These are phyloP conservation scores for Boletus sp. DNA, from an alignment of 768 basidiomycete species.

Conservation along the genomic window DNA sequence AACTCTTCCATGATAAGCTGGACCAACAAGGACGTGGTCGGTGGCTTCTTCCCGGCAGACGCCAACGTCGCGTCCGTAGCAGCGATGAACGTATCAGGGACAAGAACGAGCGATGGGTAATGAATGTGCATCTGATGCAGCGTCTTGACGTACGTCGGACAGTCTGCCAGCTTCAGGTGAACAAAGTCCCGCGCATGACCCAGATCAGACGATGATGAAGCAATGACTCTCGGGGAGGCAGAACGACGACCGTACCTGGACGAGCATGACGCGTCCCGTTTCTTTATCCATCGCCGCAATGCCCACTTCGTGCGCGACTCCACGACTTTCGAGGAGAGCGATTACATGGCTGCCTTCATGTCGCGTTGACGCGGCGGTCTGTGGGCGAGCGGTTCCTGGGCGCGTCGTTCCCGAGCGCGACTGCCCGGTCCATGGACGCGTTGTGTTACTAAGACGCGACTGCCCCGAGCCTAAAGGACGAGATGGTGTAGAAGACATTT, in stretches of 20 bases:
- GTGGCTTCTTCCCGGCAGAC: slow-evolving; percentile 43
- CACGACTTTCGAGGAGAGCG: slow-evolving; percentile 74
- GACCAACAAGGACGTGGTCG: slow-evolving; percentile 60
- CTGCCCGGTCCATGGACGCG: slow-evolving; percentile 54
- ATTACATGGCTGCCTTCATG: slow-evolving; percentile 63
- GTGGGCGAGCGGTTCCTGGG: slow-evolving; percentile 50
- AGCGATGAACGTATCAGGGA: slow-evolving; percentile 80
- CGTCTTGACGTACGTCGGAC: slow-evolving; percentile 86
- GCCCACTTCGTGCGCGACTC: slow-evolving; percentile 80
- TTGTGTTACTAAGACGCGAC: slow-evolving; percentile 13
- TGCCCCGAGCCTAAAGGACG: slow-evolving; percentile 12
- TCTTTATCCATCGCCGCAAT: slow-evolving; percentile 83
- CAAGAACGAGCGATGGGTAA: slow-evolving; percentile 64
- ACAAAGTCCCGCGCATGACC: background rate
- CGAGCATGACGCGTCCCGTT: slow-evolving; percentile 70
- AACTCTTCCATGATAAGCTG: slow-evolving; percentile 76
- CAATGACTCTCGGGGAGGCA: background rate
- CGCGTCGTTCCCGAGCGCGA: slow-evolving; percentile 49
- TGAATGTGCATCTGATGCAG: slow-evolving; percentile 84
- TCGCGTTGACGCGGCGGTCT: slow-evolving; percentile 58
- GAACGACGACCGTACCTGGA: slow-evolving; percentile 55
- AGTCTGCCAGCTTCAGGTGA: slow-evolving; percentile 68
- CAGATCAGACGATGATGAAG: slow-evolving; percentile 1
- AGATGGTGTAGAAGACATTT: slow-evolving; percentile 14
- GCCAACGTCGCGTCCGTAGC: slow-evolving; percentile 48